Conservation (phyloP, 345 rosid genomes). For the Iberis pinnata region DNA sequence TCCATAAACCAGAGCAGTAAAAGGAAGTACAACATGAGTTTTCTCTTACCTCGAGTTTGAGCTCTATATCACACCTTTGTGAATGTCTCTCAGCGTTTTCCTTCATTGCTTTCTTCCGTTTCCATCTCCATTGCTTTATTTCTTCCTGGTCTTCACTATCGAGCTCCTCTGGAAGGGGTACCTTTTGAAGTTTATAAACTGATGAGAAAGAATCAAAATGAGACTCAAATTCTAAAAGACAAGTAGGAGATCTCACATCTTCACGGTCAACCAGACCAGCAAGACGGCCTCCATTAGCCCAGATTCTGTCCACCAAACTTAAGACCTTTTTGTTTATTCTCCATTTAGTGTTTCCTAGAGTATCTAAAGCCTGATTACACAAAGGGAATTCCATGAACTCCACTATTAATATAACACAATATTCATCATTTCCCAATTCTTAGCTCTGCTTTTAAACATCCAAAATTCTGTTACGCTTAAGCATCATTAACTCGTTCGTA, state of each 20-base stretch:
- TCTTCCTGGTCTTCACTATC: constrained; percentile 60
- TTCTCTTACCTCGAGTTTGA: constrained; percentile 84
- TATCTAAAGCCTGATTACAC: constrained; percentile 76
- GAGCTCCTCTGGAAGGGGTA: constrained; percentile 66
- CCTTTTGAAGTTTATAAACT: constrained; percentile 37
- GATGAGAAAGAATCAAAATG: constrained; percentile 10
- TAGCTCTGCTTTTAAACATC: background rate
- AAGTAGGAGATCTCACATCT: constrained; percentile 51
- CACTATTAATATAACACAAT: constrained; percentile 7
- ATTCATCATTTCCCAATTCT: constrained; percentile 4
- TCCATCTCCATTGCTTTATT: constrained; percentile 82
- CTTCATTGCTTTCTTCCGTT: constrained; percentile 52
- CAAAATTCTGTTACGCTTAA: constrained; percentile 12
- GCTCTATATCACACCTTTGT: constrained; percentile 88
- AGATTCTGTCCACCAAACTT: constrained; percentile 77
- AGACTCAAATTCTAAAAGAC: constrained; percentile 4
- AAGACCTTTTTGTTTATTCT: constrained; percentile 76
- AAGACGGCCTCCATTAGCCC: constrained; percentile 82
- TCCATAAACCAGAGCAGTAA: constrained; percentile 12
- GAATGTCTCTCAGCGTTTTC: constrained; percentile 85
- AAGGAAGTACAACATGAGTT: constrained; percentile 5
- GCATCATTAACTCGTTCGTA: constrained; percentile 3
- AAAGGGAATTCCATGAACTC: constrained; percentile 20
- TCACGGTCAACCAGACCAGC: constrained; percentile 83
- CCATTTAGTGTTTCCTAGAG: constrained; percentile 94